Percentiles rank a stretch among this genome's conserved stretches.
Evolutionary conservation across 257 asterid genomes (phyloP).

Genomic region (Thymus mandschuricus): DNA sequence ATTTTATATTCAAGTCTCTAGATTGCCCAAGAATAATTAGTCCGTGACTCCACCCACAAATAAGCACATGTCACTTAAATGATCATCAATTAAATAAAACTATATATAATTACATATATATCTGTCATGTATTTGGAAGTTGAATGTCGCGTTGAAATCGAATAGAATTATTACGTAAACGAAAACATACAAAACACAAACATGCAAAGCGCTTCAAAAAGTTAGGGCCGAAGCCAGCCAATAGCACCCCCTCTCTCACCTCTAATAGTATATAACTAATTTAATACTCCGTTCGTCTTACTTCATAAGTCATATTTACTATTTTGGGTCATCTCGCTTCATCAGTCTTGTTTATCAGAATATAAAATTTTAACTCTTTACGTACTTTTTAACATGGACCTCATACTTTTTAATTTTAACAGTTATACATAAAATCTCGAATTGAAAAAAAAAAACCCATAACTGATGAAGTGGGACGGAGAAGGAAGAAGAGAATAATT

Average conservation of each 20-base stretch:
- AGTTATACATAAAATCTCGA: background rate
- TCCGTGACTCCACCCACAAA: background rate
- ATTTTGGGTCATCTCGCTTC: too few species aligned
- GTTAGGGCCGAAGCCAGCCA: conserved; percentile 12
- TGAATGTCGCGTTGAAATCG: background rate
- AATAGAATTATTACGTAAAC: background rate
- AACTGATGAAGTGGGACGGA: too few species aligned
- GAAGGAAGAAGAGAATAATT: too few species aligned
- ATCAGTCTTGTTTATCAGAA: too few species aligned
- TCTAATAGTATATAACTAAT: too few species aligned
- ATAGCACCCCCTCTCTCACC: background rate
- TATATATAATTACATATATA: background rate
- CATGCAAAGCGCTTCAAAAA: background rate
- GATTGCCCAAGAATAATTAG: background rate
- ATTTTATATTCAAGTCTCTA: background rate
- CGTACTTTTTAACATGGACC: too few species aligned
- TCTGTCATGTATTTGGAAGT: background rate
- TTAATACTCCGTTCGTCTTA: too few species aligned
- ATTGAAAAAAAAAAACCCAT: too few species aligned
- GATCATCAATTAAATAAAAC: background rate
- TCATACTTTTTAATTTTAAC: too few species aligned
- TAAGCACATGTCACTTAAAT: background rate
- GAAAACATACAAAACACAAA: background rate
- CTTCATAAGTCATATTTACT: too few species aligned
- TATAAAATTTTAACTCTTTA: too few species aligned